These are phyloP conservation scores for Ocimum tenuiflorum DNA, from an alignment of 257 asterid genomes.

Conservation along the genomic window DNA sequence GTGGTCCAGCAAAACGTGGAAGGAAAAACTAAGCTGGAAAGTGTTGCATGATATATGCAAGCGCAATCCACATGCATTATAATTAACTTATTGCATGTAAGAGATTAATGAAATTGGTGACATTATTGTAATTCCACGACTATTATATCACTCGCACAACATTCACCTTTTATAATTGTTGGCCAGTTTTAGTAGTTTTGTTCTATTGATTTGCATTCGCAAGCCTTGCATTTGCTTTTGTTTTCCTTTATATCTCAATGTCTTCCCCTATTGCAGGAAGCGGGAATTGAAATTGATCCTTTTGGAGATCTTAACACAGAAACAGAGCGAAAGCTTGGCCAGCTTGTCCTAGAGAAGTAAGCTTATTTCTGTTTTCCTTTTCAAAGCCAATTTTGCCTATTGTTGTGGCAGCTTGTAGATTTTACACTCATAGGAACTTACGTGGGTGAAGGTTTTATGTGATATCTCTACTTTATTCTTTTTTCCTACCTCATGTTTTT, in stretches of 20 bases:
- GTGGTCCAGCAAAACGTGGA: background rate
- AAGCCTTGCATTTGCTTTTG: background rate
- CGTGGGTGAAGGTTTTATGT: background rate
- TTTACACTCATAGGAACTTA: background rate
- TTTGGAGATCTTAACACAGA: constrained; percentile 89
- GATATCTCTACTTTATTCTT: background rate
- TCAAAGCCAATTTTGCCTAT: background rate
- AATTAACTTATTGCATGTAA: background rate
- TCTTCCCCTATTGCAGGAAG: constrained; percentile 49
- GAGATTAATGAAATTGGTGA: background rate
- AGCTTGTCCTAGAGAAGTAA: constrained; percentile 76
- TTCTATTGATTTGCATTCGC: too few species aligned
- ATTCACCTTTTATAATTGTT: too few species aligned
- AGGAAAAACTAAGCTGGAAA: background rate
- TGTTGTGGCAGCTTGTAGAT: background rate
- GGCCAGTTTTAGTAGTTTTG: too few species aligned
- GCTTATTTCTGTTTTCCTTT: constrained; percentile 13
- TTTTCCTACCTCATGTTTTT: background rate
- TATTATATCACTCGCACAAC: background rate
- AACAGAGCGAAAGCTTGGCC: constrained; percentile 77
- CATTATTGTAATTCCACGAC: background rate
- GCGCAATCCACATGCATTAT: background rate
- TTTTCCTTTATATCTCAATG: background rate
- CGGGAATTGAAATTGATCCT: constrained; percentile 83
- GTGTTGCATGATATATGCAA: background rate